These are phyloP conservation scores for Piper betle DNA, from an alignment of 164 flowering plant species.

Conservation along the genomic window DNA sequence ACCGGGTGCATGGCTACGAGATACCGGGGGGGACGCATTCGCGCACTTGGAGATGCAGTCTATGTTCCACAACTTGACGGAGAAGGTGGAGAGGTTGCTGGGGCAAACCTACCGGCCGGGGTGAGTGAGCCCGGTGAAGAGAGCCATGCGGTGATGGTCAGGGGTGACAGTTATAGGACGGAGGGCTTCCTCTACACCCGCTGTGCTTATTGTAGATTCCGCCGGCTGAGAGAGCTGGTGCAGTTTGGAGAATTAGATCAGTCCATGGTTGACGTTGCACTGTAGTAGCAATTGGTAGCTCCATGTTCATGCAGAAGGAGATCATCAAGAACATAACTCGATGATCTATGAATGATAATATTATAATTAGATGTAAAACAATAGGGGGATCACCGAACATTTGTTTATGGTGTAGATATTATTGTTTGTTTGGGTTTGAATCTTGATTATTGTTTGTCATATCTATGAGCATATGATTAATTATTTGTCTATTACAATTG, in stretches of 20 bases:
- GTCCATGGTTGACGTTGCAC: not conserved
- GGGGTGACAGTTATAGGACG: constrained; percentile 55
- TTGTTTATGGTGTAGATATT: no score
- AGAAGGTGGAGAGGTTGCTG: constrained; percentile 46
- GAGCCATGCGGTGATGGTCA: constrained; percentile 62
- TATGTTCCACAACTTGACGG: constrained; percentile 29
- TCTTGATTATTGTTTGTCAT: no score
- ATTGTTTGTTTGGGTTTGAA: no score
- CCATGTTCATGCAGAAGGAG: not conserved
- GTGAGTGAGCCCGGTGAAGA: constrained; percentile 49
- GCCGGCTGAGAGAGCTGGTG: constrained; percentile 1
- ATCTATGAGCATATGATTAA: no score
- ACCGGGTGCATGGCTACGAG: constrained; percentile 49
- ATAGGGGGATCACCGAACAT: no score
- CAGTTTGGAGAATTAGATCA: not conserved
- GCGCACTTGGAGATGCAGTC: constrained; percentile 32
- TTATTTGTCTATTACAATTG: no score
- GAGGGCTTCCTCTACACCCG: constrained; percentile 36
- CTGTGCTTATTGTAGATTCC: constrained; percentile 45
- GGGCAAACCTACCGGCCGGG: constrained; percentile 60
- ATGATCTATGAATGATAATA: no score
- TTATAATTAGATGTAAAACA: no score
- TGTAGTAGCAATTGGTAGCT: not conserved
- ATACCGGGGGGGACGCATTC: constrained; percentile 38
- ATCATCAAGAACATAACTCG: not conserved